These are phyloP conservation scores for Biscogniauxia sp. DNA, from an alignment of 2,329 filamentous ascomycete genomes.

Conservation along the genomic window DNA sequence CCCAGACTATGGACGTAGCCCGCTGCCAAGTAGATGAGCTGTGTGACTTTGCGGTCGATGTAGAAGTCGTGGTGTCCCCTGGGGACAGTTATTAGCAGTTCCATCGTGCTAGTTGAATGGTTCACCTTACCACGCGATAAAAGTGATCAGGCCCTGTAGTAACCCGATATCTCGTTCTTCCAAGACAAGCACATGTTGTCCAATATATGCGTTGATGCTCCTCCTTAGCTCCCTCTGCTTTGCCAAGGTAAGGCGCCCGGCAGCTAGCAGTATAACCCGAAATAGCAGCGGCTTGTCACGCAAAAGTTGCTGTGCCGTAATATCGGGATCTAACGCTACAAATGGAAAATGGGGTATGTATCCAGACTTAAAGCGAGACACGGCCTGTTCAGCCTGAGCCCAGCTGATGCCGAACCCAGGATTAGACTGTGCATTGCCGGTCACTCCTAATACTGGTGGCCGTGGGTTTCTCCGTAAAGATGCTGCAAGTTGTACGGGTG, in stretches of 20 bases:
- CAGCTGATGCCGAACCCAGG: slow-evolving; percentile 39
- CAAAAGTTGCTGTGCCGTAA: slow-evolving; percentile 31
- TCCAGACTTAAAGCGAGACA: slow-evolving; percentile 34
- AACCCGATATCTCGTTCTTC: slow-evolving; percentile 42
- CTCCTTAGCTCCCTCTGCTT: slow-evolving; percentile 40
- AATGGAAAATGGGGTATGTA: slow-evolving; percentile 40
- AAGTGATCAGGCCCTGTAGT: slow-evolving; percentile 45
- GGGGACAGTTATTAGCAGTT: background rate
- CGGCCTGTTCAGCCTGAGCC: slow-evolving; percentile 35
- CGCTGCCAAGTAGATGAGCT: slow-evolving; percentile 39
- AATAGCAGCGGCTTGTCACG: slow-evolving; percentile 39
- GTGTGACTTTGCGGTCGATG: slow-evolving; percentile 35
- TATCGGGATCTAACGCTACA: slow-evolving; percentile 31
- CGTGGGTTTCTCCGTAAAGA: background rate
- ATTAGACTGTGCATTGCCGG: slow-evolving; percentile 4
- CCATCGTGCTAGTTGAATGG: background rate
- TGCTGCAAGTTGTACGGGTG: background rate
- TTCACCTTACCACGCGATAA: slow-evolving; percentile 42
- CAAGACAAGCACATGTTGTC: slow-evolving; percentile 41
- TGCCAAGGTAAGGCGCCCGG: slow-evolving; percentile 29
- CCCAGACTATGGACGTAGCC: slow-evolving; percentile 42
- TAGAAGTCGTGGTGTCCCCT: slow-evolving; percentile 38
- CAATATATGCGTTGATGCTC: slow-evolving; percentile 41
- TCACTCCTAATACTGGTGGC: background rate
- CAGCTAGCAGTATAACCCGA: slow-evolving; percentile 38